These are phyloP conservation scores for Crithidia fasciculata DNA, from an alignment of 208 protist genomes.

Conservation along the genomic window DNA sequence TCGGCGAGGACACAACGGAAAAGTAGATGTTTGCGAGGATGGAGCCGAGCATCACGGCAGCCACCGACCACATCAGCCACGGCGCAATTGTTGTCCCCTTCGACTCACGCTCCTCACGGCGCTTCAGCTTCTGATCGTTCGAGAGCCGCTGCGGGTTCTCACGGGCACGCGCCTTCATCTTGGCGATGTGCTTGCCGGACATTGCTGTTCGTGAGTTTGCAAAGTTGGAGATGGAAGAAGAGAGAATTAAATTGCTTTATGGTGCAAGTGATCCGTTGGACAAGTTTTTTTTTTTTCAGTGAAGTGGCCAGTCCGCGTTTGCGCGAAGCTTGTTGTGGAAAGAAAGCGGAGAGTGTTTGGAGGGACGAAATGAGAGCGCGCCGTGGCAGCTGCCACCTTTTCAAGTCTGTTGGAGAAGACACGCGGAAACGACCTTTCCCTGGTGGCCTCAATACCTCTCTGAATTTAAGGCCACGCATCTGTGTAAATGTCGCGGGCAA, in stretches of 20 bases:
- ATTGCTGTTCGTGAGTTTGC: conserved; percentile 31
- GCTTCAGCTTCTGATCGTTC: conserved; percentile 58
- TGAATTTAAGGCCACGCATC: no score
- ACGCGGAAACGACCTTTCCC: no score
- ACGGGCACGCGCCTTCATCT: conserved; percentile 62
- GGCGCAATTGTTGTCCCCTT: conserved; percentile 47
- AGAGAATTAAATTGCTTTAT: not conserved
- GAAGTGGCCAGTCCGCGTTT: no score
- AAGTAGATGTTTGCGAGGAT: conserved; percentile 81
- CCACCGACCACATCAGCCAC: conserved; percentile 67
- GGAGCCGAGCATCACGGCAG: conserved; percentile 72
- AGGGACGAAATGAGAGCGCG: no score
- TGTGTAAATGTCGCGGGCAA: no score
- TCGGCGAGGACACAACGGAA: conserved; percentile 61
- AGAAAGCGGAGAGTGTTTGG: no score
- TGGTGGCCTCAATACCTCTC: no score
- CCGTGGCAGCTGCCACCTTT: no score
- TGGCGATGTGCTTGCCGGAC: conserved; percentile 49
- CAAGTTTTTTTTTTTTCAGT: no score
- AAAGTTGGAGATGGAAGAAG: not conserved
- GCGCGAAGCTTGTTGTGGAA: no score
- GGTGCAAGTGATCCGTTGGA: no score
- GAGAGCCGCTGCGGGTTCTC: conserved; percentile 58
- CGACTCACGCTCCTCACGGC: conserved; percentile 51
- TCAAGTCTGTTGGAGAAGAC: no score